Base-by-base conservation (phyloP, 768 basidiomycete species). In the Mycena kentingensis region DNA sequence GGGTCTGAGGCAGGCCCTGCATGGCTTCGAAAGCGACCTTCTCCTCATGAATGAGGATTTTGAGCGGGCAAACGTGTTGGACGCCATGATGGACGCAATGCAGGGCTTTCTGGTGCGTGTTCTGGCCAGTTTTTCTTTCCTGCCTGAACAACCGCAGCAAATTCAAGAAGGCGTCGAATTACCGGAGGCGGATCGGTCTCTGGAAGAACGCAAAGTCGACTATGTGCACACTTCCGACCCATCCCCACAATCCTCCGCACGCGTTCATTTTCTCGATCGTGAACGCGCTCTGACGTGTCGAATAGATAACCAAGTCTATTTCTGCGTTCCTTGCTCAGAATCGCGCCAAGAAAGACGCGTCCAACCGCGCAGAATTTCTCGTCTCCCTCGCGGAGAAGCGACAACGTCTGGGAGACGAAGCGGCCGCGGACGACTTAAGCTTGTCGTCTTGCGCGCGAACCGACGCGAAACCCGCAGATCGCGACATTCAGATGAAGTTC, bases 401-500 rank as follows among this genome's bases (percentile, higher is more conserved):
- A 26, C 73, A 70, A 42, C 73, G 73, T 22, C 59, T 78, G 6
- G 65, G 68, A n/a, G 61, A 68, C 32, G 71, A 70, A 19, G 66
- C 67, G 13, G 70, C 65, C 21, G 58, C 54, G n/a, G n/a, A n/a
- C n/a, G n/a, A n/a, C n/a, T n/a, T n/a, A n/a, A n/a, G n/a, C n/a
- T n/a, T n/a, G 38, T 41, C 21, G 42, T 87, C 88, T 3, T 92
- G 89, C 60, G 90, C 90, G 12, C 82, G 90, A 8, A 79, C 81
- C 3, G 87, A 90, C 52, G 85, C 88, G 29, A 88, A 83, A 63
- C 71, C 77, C 0, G 69, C 89, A 27, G 81, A 92, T 65, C 74
- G 90, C 32, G 87, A 90, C 50, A 71, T 81, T 1, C 90, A 92
- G 62, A 90, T 92, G 77, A 88, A 88, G 65, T 92, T 91, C 58